Conservation (phyloP, 2,329 filamentous ascomycete species). For the Elsinoe ampelina region DNA sequence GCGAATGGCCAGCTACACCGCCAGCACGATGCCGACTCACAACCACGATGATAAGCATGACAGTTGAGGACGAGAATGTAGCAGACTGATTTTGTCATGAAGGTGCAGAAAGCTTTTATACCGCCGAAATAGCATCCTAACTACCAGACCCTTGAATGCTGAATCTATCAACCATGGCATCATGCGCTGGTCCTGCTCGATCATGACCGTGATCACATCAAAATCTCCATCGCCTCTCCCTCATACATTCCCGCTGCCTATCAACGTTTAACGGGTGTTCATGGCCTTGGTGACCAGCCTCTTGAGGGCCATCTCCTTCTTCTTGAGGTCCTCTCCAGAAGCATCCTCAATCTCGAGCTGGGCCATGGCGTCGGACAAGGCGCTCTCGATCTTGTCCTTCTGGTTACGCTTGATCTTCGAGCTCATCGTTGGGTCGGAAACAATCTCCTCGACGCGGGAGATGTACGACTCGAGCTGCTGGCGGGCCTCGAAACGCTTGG, state of each 20-base stretch:
- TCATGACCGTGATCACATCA: not conserved
- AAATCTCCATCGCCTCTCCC: not conserved
- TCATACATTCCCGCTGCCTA: not conserved
- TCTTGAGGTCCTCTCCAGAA: slow-evolving; percentile 89
- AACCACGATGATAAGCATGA: not conserved
- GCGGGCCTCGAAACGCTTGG: slow-evolving; percentile 98
- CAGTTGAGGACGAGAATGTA: not conserved
- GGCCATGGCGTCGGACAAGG: slow-evolving; percentile 93
- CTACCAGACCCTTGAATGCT: slow-evolving; percentile 8
- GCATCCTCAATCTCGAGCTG: slow-evolving; percentile 95
- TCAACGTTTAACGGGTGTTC: slow-evolving; percentile 27
- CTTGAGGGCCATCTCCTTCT: slow-evolving; percentile 99
- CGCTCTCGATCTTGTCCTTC: slow-evolving; percentile 99
- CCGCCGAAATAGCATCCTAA: not conserved
- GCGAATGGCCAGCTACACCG: not conserved
- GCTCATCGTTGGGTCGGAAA: slow-evolving; percentile 90
- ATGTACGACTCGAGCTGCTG: slow-evolving; percentile 99
- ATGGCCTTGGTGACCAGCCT: slow-evolving; percentile 81
- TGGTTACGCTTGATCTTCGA: slow-evolving; percentile 98
- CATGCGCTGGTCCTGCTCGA: not conserved
- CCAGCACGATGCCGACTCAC: not conserved
- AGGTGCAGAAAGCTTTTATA: slow-evolving; percentile 11
- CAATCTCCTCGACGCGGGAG: slow-evolving; percentile 94
- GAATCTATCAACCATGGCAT: slow-evolving; percentile 10
- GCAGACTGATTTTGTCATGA: not conserved